These are phyloP conservation scores for Monilinia aucupariae DNA, from an alignment of 2,329 filamentous ascomycete genomes.

Conservation along the genomic window DNA sequence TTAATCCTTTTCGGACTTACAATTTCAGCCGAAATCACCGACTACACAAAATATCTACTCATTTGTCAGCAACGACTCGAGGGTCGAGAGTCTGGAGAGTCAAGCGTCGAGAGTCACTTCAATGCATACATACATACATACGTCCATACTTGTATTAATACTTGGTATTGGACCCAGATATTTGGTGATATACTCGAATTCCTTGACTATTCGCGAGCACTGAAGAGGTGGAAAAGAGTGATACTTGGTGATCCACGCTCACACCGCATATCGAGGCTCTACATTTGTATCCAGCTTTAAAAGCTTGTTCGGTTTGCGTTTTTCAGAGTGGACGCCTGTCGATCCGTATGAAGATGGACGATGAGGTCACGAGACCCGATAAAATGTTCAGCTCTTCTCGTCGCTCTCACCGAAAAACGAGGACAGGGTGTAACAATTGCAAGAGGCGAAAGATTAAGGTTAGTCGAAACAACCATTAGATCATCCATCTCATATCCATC, in stretches of 20 bases:
- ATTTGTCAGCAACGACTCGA: background rate
- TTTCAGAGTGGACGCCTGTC: background rate
- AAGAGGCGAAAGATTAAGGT: conserved; percentile 15
- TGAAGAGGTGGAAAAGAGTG: background rate
- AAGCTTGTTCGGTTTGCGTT: background rate
- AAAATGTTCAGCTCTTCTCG: conserved; percentile 9
- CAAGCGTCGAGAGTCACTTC: background rate
- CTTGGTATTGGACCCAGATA: background rate
- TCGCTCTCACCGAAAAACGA: conserved; percentile 11
- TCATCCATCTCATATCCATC: background rate
- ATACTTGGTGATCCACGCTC: background rate
- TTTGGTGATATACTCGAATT: background rate
- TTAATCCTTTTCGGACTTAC: too few species aligned
- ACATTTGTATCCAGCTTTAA: background rate
- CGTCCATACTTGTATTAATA: background rate
- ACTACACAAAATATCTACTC: background rate
- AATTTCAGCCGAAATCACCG: too few species aligned
- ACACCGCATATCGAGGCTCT: background rate
- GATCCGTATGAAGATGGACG: background rate
- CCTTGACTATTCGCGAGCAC: background rate
- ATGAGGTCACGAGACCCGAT: background rate
- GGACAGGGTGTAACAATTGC: conserved; percentile 11
- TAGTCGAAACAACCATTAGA: background rate
- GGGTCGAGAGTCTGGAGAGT: background rate
- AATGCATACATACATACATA: background rate